Base-by-base conservation (phyloP, 495 filamentous ascomycete species). In the Talaromyces borbonicus region DNA sequence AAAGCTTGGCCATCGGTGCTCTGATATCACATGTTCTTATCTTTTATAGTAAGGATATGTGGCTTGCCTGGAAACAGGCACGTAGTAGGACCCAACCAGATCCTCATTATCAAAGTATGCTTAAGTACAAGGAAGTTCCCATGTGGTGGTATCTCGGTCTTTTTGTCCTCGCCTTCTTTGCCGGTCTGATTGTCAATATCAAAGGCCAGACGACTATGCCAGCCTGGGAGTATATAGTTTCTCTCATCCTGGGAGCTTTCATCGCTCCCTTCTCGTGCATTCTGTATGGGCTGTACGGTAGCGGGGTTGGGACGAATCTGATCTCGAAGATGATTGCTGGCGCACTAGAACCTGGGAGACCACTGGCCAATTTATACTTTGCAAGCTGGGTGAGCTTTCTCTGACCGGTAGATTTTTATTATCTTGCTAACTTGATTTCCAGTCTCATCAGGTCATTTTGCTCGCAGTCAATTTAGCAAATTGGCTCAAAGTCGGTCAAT, bases 211-310 rank as follows among this genome's bases (percentile, higher is more conserved):
- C 67, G 1, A 76, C 74, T 1, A 55, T 76, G 19, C 70, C 74
- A 0, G 62, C 52, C 46, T 77, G 71, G 74, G 72, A 68, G 2
- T 74, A 66, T 52, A 56, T 78, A 18, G 32, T 78, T 23, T 51
- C 67, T 22, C 59, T 46, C 14, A 18, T 72, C n/a, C 51, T 71
- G 23, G 58, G 63, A 1, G 49, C 47, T 9, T 33, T 68, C 4
- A 56, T 56, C 41, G 54, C 57, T 20, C 39, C 60, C 23, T 64
- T 66, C 49, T 64, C 60, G 24, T 61, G 67, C 18, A 59, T 59
- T 5, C 55, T 59, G 29, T 52, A 55, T 27, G 70, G 56, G 8
- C 45, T 72, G 7, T 70, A 65, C 9, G 71, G 68, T 1, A 65
- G 68, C 47, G 39, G 46, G 14, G 52, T 58, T 19, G 45, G 48